These are phyloP conservation scores for Botrytis deweyae DNA, from an alignment of 2,329 filamentous ascomycete species.

Conservation along the genomic window DNA sequence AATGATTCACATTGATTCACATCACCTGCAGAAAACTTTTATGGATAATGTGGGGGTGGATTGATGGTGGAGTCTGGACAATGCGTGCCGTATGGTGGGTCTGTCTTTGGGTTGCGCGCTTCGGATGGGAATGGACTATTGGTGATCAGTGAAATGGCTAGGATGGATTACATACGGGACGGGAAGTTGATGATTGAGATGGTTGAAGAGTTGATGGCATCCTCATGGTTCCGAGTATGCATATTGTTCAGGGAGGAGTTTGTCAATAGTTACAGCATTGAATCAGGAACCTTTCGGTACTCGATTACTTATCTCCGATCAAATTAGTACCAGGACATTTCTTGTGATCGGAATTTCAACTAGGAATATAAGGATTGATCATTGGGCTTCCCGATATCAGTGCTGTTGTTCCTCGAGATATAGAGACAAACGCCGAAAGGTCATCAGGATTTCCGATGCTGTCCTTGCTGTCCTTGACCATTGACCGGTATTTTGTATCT, in stretches of 20 bases:
- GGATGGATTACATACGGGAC: not conserved
- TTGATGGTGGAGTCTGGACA: not conserved
- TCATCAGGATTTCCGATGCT: not conserved
- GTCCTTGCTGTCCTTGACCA: not conserved
- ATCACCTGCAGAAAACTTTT: conserved; percentile 4
- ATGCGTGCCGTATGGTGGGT: conserved; percentile 6
- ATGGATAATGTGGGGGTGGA: not conserved
- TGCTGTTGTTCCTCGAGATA: not conserved
- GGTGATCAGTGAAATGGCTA: not conserved
- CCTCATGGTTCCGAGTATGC: not conserved
- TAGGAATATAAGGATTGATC: not conserved
- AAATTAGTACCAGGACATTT: not conserved
- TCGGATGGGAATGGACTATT: not conserved
- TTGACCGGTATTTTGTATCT: not conserved
- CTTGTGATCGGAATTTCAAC: not conserved
- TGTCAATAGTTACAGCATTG: not conserved
- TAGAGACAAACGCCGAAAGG: not conserved
- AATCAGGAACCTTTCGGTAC: not conserved
- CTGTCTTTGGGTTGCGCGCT: not conserved
- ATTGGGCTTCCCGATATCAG: not conserved
- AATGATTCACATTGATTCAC: conserved; percentile 8
- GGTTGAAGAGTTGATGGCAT: not conserved
- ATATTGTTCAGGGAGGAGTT: not conserved
- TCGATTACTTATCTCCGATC: not conserved
- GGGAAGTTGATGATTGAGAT: not conserved